A percentile compares a stretch with the other conserved stretches of the same genome.
Conservation (phyloP, 441 rosid species). For the Croton laevigatus region DNA sequence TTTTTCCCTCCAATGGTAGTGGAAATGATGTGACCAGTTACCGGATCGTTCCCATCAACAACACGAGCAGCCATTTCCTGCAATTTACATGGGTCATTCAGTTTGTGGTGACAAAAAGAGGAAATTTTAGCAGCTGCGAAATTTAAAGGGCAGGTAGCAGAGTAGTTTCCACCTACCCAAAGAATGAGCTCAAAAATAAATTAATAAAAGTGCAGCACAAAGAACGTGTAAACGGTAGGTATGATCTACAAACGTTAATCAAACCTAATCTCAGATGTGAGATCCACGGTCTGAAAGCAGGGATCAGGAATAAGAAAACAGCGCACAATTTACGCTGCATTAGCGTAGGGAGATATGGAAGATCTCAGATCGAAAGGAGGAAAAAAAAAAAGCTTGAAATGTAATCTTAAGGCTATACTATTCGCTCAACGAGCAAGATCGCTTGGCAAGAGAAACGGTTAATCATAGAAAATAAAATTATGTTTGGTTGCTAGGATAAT, state of each 20-base stretch:
- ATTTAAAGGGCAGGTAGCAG: neutral
- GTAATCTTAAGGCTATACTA: neutral
- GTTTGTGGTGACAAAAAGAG: neutral
- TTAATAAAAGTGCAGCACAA: neutral
- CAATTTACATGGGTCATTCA: slow-evolving; percentile 22
- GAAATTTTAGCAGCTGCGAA: neutral
- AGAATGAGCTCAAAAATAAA: neutral
- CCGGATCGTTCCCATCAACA: slow-evolving; percentile 71
- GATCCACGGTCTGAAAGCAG: neutral
- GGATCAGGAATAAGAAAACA: neutral
- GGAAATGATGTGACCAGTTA: slow-evolving; percentile 91
- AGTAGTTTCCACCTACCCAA: neutral
- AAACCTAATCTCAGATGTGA: neutral
- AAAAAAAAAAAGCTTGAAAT: neutral
- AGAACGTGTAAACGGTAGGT: neutral
- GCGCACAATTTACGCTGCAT: neutral
- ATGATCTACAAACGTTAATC: neutral
- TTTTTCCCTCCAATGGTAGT: slow-evolving; percentile 94
- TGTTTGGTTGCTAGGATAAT: neutral
- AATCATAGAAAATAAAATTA: neutral
- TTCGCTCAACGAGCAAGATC: slow-evolving; percentile 6
- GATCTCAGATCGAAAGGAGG: slow-evolving; percentile 15
- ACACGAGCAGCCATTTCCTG: slow-evolving; percentile 83
- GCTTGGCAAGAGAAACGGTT: neutral
- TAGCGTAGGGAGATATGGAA: neutral